A percentile compares a stretch with the other conserved stretches of the same genome.
These are phyloP conservation scores for Psilocybe mexicana DNA, from an alignment of 1,284 basidiomycete species.

Conservation along the genomic window DNA sequence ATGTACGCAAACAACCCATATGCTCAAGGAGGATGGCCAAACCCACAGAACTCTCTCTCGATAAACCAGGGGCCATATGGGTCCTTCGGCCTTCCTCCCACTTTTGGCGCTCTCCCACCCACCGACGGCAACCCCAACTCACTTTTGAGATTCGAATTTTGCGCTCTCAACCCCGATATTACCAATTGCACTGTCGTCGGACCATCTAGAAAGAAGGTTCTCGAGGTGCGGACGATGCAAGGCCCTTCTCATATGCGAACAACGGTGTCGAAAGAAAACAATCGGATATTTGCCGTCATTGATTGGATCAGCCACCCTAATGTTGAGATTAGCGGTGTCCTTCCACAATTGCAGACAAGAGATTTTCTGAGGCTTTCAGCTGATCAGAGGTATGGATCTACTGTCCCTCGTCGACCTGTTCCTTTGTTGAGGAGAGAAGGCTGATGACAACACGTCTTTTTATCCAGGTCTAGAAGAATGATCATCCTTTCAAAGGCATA, in stretches of 20 bases:
- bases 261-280: slow-evolving; percentile 19
- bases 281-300: slow-evolving; percentile 20
- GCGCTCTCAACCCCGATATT: slow-evolving; percentile 19
- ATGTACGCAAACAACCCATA: slow-evolving; percentile 30
- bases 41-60: slow-evolving; percentile 24
- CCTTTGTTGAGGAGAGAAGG: too few relatives aligned
- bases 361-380: slow-evolving; percentile 24
- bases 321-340: slow-evolving; percentile 18
- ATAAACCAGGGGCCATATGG: slow-evolving; percentile 19
- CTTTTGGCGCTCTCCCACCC: slow-evolving; percentile 25
- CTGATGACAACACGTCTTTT: too few relatives aligned
- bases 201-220: slow-evolving; percentile 19
- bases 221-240: slow-evolving; percentile 17
- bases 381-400: slow-evolving; percentile 15
- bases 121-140: slow-evolving; percentile 7
- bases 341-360: slow-evolving; percentile 16
- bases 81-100: slow-evolving; percentile 18
- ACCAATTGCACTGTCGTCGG: slow-evolving; percentile 22
- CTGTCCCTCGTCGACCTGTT: background rate
- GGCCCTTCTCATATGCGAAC: slow-evolving; percentile 7
- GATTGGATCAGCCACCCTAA: slow-evolving; percentile 23
- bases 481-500: slow-evolving; percentile 10
- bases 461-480: slow-evolving; percentile 16
- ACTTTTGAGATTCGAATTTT: slow-evolving; percentile 20
- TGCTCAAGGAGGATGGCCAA: slow-evolving; percentile 28